These are phyloP conservation scores for Euphorbia corollata DNA, from an alignment of 441 rosid genomes.

Conservation along the genomic window DNA sequence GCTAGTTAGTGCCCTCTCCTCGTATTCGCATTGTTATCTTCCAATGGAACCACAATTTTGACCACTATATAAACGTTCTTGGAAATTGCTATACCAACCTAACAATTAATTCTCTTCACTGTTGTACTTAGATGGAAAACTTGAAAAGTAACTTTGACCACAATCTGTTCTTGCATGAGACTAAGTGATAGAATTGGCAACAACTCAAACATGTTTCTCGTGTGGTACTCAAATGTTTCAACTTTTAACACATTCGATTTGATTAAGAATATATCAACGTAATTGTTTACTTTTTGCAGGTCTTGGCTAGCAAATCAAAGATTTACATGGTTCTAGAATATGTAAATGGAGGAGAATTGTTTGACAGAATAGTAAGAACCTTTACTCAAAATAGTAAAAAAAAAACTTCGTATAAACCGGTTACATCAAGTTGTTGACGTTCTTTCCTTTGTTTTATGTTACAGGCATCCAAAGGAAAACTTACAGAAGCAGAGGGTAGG, in stretches of 20 bases:
- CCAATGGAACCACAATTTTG: too few species aligned
- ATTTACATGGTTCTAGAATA: constrained; percentile 86
- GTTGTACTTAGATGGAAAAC: too few species aligned
- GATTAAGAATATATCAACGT: not conserved
- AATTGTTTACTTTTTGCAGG: constrained; percentile 35
- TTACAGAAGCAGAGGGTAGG: constrained; percentile 66
- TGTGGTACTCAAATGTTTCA: not conserved
- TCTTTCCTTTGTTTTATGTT: constrained; percentile 8
- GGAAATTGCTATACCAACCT: too few species aligned
- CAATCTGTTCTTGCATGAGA: too few species aligned
- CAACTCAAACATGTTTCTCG: not conserved
- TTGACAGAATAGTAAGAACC: constrained; percentile 73
- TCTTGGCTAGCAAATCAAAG: constrained; percentile 87
- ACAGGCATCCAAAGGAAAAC: constrained; percentile 71
- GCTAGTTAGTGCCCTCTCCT: too few species aligned
- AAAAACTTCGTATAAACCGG: not conserved
- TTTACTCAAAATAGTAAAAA: not conserved
- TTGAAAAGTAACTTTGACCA: too few species aligned
- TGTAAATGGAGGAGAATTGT: constrained; percentile 85
- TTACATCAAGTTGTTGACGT: not conserved
- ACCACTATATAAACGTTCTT: too few species aligned
- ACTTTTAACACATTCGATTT: not conserved
- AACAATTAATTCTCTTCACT: too few species aligned
- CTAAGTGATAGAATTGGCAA: not conserved
- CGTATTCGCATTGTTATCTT: too few species aligned